phyloP scores from a whole-genome alignment of 192 early-diverging fungal species.

The Umbelopsis sp. region DNA sequence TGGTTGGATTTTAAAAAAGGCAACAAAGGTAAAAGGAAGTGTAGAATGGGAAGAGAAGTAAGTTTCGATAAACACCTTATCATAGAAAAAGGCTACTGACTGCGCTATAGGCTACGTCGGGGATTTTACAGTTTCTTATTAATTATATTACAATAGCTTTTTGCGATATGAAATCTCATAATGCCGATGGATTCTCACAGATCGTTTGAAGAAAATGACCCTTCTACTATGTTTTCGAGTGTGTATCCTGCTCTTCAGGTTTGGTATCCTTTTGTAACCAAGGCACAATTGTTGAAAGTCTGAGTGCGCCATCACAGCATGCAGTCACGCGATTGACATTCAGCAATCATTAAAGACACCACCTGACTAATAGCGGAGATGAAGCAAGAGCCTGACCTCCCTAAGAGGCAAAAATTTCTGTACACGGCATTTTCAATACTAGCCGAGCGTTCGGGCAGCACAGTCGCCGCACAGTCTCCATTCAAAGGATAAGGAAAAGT shows the following conservation, averaged over 20 bases:
- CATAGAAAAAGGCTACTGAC: neutral
- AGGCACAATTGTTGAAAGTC: too few species aligned
- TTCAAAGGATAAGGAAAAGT: too few species aligned
- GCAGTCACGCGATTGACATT: slow-evolving; percentile 11
- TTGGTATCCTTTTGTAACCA: neutral
- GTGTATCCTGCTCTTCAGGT: neutral
- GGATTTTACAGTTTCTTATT: neutral
- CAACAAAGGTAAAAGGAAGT: neutral
- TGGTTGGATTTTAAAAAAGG: neutral
- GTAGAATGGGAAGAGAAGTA: neutral
- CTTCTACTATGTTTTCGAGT: too few species aligned
- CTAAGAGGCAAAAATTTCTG: neutral
- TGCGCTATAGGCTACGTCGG: neutral
- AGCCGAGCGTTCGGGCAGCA: slow-evolving; percentile 11
- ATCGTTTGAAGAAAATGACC: too few species aligned
- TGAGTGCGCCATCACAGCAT: neutral
- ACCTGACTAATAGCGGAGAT: slow-evolving; percentile 12
- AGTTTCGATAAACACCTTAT: neutral
- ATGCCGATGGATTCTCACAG: neutral
- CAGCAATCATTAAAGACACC: neutral
- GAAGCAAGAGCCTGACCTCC: neutral
- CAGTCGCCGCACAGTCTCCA: too few species aligned
- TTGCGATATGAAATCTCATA: neutral
- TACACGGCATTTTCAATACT: neutral
- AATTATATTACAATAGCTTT: too few species aligned